Conservation (phyloP, 116 monocot species). For the Iris pallida region DNA sequence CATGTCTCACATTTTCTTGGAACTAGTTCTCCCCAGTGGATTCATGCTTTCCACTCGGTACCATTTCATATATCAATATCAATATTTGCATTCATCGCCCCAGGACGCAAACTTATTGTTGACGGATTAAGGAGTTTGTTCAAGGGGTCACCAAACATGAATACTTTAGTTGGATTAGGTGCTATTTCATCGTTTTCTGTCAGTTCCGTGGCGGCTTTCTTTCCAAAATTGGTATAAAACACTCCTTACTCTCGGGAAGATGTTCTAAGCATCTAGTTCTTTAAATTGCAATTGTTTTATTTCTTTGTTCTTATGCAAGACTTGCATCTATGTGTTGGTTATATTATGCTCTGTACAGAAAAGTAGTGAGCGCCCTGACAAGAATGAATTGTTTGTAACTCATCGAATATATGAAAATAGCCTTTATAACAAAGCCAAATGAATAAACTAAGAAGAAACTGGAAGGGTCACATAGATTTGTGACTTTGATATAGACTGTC, state of each 20-base stretch:
- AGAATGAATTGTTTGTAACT: too few species aligned
- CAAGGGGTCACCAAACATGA: conserved; percentile 96
- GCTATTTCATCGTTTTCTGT: conserved; percentile 96
- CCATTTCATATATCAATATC: conserved; percentile 86
- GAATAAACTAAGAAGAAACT: too few species aligned
- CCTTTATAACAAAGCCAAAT: too few species aligned
- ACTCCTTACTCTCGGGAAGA: not conserved
- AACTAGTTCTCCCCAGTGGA: conserved; percentile 55
- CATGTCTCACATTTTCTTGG: conserved; percentile 79
- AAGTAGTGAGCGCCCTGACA: too few species aligned
- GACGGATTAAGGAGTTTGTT: conserved; percentile 75
- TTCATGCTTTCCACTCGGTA: conserved; percentile 80
- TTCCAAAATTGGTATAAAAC: conserved; percentile 83
- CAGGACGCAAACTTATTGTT: conserved; percentile 86
- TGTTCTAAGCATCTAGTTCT: not conserved
- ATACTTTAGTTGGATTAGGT: conserved; percentile 96
- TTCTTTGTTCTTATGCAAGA: too few species aligned
- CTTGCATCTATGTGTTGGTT: too few species aligned
- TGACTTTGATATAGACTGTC: too few species aligned
- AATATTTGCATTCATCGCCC: conserved; percentile 77
- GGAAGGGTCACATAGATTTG: too few species aligned
- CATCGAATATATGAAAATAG: too few species aligned
- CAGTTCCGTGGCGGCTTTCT: conserved; percentile 70
- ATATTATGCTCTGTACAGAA: too few species aligned
- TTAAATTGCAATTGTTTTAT: not conserved